Evolutionary conservation across 2,329 filamentous ascomycete species (phyloP).

Genomic region (Penicillium sp.): DNA sequence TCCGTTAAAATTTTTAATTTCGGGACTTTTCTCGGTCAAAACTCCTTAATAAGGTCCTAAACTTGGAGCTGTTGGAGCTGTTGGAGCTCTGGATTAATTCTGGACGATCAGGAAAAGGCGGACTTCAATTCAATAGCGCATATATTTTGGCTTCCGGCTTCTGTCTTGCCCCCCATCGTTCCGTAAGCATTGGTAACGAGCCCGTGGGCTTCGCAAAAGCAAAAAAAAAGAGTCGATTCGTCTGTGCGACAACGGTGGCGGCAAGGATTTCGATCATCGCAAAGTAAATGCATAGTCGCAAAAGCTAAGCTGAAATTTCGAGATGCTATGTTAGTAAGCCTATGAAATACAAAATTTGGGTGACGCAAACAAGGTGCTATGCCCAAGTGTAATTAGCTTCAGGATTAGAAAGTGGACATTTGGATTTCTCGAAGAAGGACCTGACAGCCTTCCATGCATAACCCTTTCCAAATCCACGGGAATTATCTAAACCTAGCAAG

Average conservation of each 20-base stretch:
- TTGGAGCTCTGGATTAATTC: not conserved
- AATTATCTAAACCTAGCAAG: slow-evolving; percentile 10
- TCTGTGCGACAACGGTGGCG: slow-evolving; percentile 34
- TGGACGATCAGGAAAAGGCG: slow-evolving; percentile 3
- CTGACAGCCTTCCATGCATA: slow-evolving; percentile 32
- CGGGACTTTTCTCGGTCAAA: not conserved
- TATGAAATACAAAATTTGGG: not conserved
- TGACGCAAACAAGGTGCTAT: slow-evolving; percentile 8
- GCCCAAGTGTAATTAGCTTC: not conserved
- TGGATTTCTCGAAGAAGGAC: slow-evolving; percentile 20
- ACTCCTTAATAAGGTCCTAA: not conserved
- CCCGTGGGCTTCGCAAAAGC: slow-evolving; percentile 12
- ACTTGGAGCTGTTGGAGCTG: not conserved
- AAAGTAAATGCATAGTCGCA: slow-evolving; percentile 11
- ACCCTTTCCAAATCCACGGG: slow-evolving; percentile 4
- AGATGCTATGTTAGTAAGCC: not conserved
- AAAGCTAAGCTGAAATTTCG: slow-evolving; percentile 10
- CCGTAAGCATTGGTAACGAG: not conserved
- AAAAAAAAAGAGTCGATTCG: slow-evolving; percentile 10
- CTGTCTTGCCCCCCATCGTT: not conserved
- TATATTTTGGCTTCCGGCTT: not conserved
- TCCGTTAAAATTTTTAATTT: not conserved
- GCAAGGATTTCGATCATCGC: slow-evolving; percentile 4
- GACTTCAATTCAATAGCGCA: slow-evolving; percentile 7
- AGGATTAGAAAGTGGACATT: slow-evolving; percentile 7